Evolutionary conservation across 2,329 filamentous ascomycete species (phyloP), one percentile per base, ranked within the genome.

Genomic region (Aspergillus vadensis): DNA sequence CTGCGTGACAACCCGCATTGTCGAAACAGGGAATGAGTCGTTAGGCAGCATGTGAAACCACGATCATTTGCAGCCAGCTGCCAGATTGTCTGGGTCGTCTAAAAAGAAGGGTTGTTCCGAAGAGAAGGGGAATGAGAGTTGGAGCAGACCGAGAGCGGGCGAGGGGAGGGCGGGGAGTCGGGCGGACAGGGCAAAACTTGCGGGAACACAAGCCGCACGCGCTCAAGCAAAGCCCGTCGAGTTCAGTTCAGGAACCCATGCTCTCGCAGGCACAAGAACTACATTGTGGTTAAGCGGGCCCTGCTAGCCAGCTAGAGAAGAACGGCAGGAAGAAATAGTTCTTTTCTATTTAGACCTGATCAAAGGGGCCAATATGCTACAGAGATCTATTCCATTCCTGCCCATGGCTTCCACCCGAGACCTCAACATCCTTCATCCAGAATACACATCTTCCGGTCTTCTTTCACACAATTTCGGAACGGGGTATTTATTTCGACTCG

Each of bases 401-500:
- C 60, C 55, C 62, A 64, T 69, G 65, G 63, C 62, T 61, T 65
- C 57, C 66, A 65, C 67, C 57, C 57, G 59, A 59, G 27, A 44
- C 32, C 58, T 60, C 53, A 57, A 58, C 66, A 63, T 54, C 62
- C 32, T 63, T 61, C 54, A 59, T 57, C 62, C 63, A 62, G 61
- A 57, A 60, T 66, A 61, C 62, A 61, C 62, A 63, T 57, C 62
- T 57, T 63, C 62, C 65, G 62, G 32, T 59, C 65, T 64, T 62
- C 64, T 48, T 58, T 63, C 60, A 61, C 63, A 62, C 48, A 65
- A 54, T 36, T 53, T 65, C 60, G 55, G 58, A 17, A 59, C 57
- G 62, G 57, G 56, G 61, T 63, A 62, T 72, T 69, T 77, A 79
- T 73, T 81, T 80, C 67, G 72, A 72, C 63, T 76, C 75, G 62